These are phyloP conservation scores for Clonostachys chloroleuca DNA, from an alignment of 2,329 filamentous ascomycete genomes.

Conservation along the genomic window DNA sequence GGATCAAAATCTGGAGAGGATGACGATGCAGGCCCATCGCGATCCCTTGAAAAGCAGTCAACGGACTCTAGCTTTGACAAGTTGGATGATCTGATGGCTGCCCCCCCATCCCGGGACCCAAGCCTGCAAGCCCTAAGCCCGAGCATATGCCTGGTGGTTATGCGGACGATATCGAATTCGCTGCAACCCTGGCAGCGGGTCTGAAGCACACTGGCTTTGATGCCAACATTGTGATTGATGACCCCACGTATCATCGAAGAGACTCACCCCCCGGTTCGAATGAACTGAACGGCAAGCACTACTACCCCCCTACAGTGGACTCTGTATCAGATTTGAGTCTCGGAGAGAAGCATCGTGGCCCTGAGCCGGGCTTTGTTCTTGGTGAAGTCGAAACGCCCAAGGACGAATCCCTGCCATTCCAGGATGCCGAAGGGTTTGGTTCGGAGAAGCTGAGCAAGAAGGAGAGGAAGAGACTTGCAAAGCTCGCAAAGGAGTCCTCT, in stretches of 20 bases:
- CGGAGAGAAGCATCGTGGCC: constrained; percentile 30
- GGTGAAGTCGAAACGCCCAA: constrained; percentile 40
- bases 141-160: constrained; percentile 61
- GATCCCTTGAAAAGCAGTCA: neutral
- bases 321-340: constrained; percentile 35
- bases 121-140: constrained; percentile 41
- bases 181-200: constrained; percentile 64
- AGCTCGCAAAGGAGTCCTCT: constrained; percentile 14
- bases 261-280: constrained; percentile 60
- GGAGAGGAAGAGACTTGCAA: constrained; percentile 42
- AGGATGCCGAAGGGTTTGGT: constrained; percentile 8
- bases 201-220: constrained; percentile 67
- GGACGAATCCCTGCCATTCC: constrained; percentile 11
- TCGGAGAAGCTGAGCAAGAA: constrained; percentile 37
- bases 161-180: constrained; percentile 63
- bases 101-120: constrained; percentile 53
- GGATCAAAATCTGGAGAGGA: constrained; percentile 11
- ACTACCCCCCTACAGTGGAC: constrained; percentile 44
- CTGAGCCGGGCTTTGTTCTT: constrained; percentile 37
- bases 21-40: constrained; percentile 4
- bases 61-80: constrained; percentile 1
- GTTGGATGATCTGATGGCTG: constrained; percentile 32
- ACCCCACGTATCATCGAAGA: constrained; percentile 58
- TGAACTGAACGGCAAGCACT: constrained; percentile 34
- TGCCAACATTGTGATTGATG: constrained; percentile 64